Percentiles rank a stretch among this genome's conserved stretches.
Conservation (phyloP, 2,329 filamentous ascomycete genomes). For the Hypoxylon sp. region DNA sequence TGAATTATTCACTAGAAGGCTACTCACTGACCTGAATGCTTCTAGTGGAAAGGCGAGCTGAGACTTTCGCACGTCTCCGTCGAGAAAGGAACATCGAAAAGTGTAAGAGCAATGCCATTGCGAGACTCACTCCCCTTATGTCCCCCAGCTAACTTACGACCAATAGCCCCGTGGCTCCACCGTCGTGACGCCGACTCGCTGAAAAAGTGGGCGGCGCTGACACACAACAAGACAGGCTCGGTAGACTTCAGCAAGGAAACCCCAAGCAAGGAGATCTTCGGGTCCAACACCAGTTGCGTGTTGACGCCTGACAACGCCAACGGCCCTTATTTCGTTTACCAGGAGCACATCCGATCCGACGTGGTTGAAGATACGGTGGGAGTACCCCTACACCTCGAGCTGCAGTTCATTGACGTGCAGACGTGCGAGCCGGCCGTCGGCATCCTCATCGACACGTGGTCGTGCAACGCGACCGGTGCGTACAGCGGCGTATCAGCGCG, state of each 20-base stretch:
- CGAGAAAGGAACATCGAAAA: slow-evolving; percentile 50
- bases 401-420: slow-evolving; percentile 62
- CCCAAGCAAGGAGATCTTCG: slow-evolving; percentile 53
- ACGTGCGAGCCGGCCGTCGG: slow-evolving; percentile 58
- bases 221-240: slow-evolving; percentile 56
- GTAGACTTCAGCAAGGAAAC: slow-evolving; percentile 52
- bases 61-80: slow-evolving; percentile 56
- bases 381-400: slow-evolving; percentile 59
- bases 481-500: slow-evolving; percentile 56
- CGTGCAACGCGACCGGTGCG: slow-evolving; percentile 61
- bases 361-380: slow-evolving; percentile 57
- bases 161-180: slow-evolving; percentile 48
- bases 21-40: slow-evolving; percentile 7
- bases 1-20: neutral
- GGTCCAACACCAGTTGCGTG: slow-evolving; percentile 59
- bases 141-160: slow-evolving; percentile 8
- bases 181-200: slow-evolving; percentile 56
- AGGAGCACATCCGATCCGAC: slow-evolving; percentile 58
- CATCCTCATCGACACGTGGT: slow-evolving; percentile 61
- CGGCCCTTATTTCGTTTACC: slow-evolving; percentile 61
- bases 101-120: slow-evolving; percentile 37
- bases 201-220: slow-evolving; percentile 54
- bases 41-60: slow-evolving; percentile 54
- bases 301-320: slow-evolving; percentile 59
- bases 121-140: neutral